Evolutionary conservation across 2,329 filamentous ascomycete species (phyloP).

Genomic region (Simplicillium aogashimaense): DNA sequence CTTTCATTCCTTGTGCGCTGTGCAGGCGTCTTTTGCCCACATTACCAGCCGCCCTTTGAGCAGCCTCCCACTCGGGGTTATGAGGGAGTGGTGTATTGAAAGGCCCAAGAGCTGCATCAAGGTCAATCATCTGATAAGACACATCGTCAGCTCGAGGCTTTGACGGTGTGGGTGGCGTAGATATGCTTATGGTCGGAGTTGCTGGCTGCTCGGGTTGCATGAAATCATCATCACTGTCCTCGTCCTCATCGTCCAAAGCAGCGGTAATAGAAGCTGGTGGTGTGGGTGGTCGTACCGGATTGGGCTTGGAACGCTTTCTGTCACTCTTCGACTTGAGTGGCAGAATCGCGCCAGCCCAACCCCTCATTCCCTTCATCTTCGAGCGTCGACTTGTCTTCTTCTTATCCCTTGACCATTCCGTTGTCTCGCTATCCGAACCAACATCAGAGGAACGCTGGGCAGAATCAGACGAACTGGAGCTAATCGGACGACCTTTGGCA

Average conservation of each 20-base stretch:
- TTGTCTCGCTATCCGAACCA: constrained; percentile 19
- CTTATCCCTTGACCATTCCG: constrained; percentile 11
- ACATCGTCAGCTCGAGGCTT: constrained; percentile 44
- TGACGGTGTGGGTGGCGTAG: constrained; percentile 16
- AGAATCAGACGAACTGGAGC: constrained; percentile 34
- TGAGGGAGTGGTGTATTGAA: constrained; percentile 70
- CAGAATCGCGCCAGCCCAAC: constrained; percentile 59
- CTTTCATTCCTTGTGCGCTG: constrained; percentile 62
- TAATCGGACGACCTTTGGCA: constrained; percentile 34
- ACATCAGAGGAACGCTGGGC: constrained; percentile 25
- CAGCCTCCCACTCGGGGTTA: constrained; percentile 58
- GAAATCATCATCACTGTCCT: constrained; percentile 16
- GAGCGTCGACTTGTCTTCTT: constrained; percentile 24
- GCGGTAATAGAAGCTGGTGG: constrained; percentile 27
- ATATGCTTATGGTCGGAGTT: constrained; percentile 28
- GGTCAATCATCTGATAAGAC: constrained; percentile 75
- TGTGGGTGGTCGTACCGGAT: constrained; percentile 32
- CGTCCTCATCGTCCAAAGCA: constrained; percentile 18
- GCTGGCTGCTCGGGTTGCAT: constrained; percentile 13
- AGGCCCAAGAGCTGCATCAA: constrained; percentile 86
- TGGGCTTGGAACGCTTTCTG: constrained; percentile 30
- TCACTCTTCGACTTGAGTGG: constrained; percentile 48
- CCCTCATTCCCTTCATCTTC: constrained; percentile 61
- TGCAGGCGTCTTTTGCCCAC: constrained; percentile 58
- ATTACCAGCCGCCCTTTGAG: constrained; percentile 46